phyloP scores from a whole-genome alignment of 306 rosid genomes.

The Cicer bijugum region DNA sequence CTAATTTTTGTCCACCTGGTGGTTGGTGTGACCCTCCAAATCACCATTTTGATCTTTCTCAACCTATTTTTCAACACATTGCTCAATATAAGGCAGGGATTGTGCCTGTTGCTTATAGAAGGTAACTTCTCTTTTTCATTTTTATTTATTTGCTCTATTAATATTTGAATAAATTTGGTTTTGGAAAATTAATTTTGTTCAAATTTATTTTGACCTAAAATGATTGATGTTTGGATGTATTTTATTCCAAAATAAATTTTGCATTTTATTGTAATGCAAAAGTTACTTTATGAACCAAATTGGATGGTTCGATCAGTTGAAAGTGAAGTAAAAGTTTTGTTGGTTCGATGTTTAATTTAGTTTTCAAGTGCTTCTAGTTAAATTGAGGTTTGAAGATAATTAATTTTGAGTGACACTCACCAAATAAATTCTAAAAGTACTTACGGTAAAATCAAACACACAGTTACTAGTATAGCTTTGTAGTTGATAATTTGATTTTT shows the following conservation, averaged over 20 bases:
- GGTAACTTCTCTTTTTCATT: slow-evolving; percentile 43
- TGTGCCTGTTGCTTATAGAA: slow-evolving; percentile 54
- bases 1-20: slow-evolving; percentile 61
- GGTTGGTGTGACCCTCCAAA: slow-evolving; percentile 63
- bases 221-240: neutral
- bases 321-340: no score
- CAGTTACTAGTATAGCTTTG: neutral
- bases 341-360: no score
- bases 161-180: neutral
- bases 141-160: neutral
- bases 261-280: neutral
- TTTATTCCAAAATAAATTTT: neutral
- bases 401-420: neutral
- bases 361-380: neutral
- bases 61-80: slow-evolving; percentile 56
- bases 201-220: neutral
- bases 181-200: neutral
- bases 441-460: neutral
- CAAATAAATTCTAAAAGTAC: neutral
- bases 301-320: no score
- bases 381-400: neutral
- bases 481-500: slow-evolving; percentile 17
- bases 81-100: slow-evolving; percentile 57
- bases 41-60: slow-evolving; percentile 57
- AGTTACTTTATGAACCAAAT: neutral